Evolutionary conservation across 2,329 filamentous ascomycete genomes (phyloP).

Genomic region (Bipolaris cookei): DNA sequence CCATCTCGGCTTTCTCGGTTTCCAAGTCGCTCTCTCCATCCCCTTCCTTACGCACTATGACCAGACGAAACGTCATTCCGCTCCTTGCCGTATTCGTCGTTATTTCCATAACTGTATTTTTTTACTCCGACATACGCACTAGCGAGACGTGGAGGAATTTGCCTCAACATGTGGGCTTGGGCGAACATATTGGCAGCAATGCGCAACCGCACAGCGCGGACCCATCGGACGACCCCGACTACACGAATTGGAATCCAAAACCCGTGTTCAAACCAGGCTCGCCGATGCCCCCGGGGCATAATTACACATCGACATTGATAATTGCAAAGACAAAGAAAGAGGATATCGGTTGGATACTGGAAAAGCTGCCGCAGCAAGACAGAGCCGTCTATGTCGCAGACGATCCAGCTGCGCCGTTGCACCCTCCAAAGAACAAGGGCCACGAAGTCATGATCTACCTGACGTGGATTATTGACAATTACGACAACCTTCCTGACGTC

Average conservation of each 20-base stretch:
- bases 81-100: conserved; percentile 39
- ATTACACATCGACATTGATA: conserved; percentile 62
- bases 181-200: conserved; percentile 40
- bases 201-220: conserved; percentile 15
- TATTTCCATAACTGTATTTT: conserved; percentile 48
- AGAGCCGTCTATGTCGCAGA: conserved; percentile 61
- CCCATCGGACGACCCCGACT: conserved; percentile 35
- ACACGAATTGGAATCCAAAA: conserved; percentile 49
- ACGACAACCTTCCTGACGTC: conserved; percentile 64
- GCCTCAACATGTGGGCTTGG: conserved; percentile 51
- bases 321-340: conserved; percentile 61
- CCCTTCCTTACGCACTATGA: conserved; percentile 27
- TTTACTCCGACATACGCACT: conserved; percentile 45
- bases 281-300: conserved; percentile 51
- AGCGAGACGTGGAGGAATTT: conserved; percentile 48
- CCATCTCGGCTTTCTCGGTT: neutral
- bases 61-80: conserved; percentile 38
- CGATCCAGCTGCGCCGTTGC: conserved; percentile 54
- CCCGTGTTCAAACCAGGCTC: conserved; percentile 42
- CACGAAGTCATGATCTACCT: conserved; percentile 69
- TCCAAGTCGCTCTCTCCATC: conserved; percentile 3
- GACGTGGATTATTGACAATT: conserved; percentile 67
- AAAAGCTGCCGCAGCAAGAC: conserved; percentile 57
- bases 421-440: conserved; percentile 64
- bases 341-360: conserved; percentile 61